Percentiles rank a stretch among this genome's conserved stretches.
phyloP scores from a whole-genome alignment of 2,329 filamentous ascomycete species.

The Lomentospora prolificans region DNA sequence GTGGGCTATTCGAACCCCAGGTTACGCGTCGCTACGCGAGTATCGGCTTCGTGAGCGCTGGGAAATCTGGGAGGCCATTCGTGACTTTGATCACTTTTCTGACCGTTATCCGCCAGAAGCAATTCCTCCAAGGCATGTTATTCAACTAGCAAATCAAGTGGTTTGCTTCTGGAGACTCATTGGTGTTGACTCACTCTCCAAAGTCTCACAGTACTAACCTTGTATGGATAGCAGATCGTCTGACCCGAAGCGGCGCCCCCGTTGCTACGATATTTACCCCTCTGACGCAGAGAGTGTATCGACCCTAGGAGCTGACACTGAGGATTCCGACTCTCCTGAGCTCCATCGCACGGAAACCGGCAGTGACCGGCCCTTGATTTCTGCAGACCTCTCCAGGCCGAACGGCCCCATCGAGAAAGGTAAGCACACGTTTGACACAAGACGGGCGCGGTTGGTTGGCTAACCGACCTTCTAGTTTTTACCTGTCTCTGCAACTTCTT shows the following conservation, averaged over 20 bases:
- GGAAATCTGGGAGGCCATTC: slow-evolving; percentile 4
- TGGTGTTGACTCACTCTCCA: background rate
- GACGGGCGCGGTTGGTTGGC: background rate
- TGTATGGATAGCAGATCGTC: too few species aligned
- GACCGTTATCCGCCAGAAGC: slow-evolving; percentile 7
- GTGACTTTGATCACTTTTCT: slow-evolving; percentile 1
- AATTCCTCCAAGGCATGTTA: slow-evolving; percentile 9
- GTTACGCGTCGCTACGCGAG: background rate
- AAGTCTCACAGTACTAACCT: too few species aligned
- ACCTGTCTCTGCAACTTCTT: background rate
- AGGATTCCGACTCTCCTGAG: background rate
- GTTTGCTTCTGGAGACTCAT: background rate
- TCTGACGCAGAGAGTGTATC: background rate
- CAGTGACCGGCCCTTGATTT: background rate
- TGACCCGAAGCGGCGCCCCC: too few species aligned
- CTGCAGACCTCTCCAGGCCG: background rate
- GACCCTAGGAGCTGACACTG: background rate
- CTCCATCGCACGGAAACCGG: background rate
- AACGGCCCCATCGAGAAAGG: background rate
- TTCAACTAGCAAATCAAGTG: background rate
- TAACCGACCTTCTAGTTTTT: background rate
- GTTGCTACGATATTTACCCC: background rate
- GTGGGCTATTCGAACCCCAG: background rate
- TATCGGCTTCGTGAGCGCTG: background rate
- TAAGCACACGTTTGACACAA: background rate